Percentiles rank a stretch among this genome's conserved stretches.
Evolutionary conservation across 495 filamentous ascomycete genomes (phyloP).

Genomic region (Trichocladium uniseriatum): DNA sequence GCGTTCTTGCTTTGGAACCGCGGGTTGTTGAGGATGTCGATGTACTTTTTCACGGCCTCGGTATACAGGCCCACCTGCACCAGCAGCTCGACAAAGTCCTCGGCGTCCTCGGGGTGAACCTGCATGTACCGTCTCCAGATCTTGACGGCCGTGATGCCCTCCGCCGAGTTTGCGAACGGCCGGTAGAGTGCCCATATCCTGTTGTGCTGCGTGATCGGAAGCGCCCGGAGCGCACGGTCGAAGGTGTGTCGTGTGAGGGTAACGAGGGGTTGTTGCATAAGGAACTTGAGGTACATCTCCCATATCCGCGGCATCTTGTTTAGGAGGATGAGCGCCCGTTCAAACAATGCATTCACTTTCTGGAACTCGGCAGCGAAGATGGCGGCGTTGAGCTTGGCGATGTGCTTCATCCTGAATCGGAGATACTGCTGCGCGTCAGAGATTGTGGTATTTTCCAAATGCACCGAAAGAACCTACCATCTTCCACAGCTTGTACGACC

Average conservation of each 20-base stretch:
- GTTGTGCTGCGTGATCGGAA: constrained; percentile 97
- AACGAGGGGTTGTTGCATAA: constrained; percentile 82
- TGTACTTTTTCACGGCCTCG: constrained; percentile 87
- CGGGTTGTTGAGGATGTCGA: constrained; percentile 87
- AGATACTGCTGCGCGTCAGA: constrained; percentile 57
- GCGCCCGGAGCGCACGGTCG: constrained; percentile 83
- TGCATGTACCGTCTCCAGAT: constrained; percentile 98
- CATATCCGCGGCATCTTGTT: constrained; percentile 99
- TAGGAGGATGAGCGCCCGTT: constrained; percentile 83
- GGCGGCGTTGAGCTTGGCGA: constrained; percentile 74
- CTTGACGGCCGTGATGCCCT: constrained; percentile 80
- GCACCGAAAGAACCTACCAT: constrained; percentile 64
- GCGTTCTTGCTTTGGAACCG: constrained; percentile 85
- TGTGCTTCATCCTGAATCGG: constrained; percentile 71
- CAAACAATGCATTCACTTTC: constrained; percentile 94
- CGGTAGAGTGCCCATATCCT: constrained; percentile 91
- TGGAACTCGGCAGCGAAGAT: constrained; percentile 71
- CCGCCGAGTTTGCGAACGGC: constrained; percentile 86
- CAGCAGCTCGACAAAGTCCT: constrained; percentile 88
- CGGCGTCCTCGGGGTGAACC: constrained; percentile 89
- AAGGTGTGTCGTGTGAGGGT: constrained; percentile 88
- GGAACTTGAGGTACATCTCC: constrained; percentile 93
- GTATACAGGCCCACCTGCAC: constrained; percentile 77
- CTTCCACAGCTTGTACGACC: constrained; percentile 99
- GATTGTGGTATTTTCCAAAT: too few species aligned